Conservation (phyloP, 2,329 filamentous ascomycete genomes). For the Blastomyces gilchristii region DNA sequence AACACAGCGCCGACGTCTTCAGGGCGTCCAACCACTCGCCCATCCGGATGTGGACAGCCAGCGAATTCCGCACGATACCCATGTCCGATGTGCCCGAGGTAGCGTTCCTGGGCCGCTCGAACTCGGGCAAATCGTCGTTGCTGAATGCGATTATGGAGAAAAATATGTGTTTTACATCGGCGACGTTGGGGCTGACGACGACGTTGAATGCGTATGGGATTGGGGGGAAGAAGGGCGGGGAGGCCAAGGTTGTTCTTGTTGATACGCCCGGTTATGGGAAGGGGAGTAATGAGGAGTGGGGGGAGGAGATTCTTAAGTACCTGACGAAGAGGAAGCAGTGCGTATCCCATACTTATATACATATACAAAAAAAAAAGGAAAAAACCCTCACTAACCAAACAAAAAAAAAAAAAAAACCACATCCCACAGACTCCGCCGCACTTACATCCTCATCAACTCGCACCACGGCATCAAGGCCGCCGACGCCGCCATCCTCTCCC, state of each 20-base stretch:
- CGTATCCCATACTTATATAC: conserved; percentile 16
- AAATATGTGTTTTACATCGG: conserved; percentile 46
- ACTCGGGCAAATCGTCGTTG: conserved; percentile 59
- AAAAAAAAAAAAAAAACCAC: not conserved
- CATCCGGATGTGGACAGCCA: conserved; percentile 49
- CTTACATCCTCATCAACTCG: conserved; percentile 56
- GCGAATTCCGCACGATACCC: conserved; percentile 51
- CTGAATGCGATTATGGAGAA: conserved; percentile 53
- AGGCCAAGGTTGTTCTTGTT: conserved; percentile 47
- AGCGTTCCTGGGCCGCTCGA: conserved; percentile 58
- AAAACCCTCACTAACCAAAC: not conserved
- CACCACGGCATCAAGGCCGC: conserved; percentile 53
- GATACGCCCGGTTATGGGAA: conserved; percentile 65
- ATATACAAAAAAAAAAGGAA: too few species aligned
- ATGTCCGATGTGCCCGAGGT: conserved; percentile 48
- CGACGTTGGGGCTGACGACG: conserved; percentile 51
- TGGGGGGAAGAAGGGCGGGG: conserved; percentile 37
- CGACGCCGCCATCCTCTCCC: conserved; percentile 47
- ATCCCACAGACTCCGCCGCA: conserved; percentile 41
- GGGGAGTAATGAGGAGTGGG: conserved; percentile 53
- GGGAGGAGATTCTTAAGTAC: conserved; percentile 58
- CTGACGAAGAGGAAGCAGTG: conserved; percentile 51
- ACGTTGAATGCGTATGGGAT: conserved; percentile 59
- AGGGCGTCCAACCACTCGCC: conserved; percentile 38
- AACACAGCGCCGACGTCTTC: conserved; percentile 40